These are phyloP conservation scores for Apium graveolens DNA, from an alignment of 129 eudicot genomes.

Conservation along the genomic window DNA sequence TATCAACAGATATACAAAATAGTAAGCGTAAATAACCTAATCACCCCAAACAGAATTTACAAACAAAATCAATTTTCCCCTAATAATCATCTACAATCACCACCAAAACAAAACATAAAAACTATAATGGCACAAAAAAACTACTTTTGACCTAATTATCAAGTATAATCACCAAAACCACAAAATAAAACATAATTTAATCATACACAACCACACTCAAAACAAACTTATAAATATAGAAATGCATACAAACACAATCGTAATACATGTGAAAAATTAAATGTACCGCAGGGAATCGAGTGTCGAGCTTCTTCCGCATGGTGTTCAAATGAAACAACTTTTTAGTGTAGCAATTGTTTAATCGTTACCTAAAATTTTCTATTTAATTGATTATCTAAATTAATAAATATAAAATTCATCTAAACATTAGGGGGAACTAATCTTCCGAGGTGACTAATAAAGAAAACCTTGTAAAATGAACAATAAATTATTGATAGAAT, in stretches of 20 bases:
- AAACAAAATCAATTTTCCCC: background rate
- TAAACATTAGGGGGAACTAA: too few species aligned
- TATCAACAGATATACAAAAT: background rate
- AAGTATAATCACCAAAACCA: background rate
- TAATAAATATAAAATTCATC: too few species aligned
- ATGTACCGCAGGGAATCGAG: slow-evolving; percentile 71
- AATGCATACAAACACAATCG: background rate
- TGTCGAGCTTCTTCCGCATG: slow-evolving; percentile 76
- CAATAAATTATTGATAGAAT: too few species aligned
- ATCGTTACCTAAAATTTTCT: too few species aligned
- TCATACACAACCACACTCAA: background rate
- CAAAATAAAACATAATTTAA: background rate
- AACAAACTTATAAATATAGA: background rate
- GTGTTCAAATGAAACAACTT: background rate
- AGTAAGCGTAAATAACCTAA: background rate
- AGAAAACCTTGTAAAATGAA: too few species aligned
- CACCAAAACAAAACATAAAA: background rate
- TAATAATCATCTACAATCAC: background rate
- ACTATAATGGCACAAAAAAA: background rate
- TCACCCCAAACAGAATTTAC: background rate
- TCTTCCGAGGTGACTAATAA: too few species aligned
- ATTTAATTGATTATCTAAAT: too few species aligned
- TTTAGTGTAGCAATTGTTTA: too few species aligned
- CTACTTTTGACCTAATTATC: background rate
- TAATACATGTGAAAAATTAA: background rate